Conservation (phyloP, 2,329 filamentous ascomycete species). For the Ceratocystis cacaofunesta region DNA sequence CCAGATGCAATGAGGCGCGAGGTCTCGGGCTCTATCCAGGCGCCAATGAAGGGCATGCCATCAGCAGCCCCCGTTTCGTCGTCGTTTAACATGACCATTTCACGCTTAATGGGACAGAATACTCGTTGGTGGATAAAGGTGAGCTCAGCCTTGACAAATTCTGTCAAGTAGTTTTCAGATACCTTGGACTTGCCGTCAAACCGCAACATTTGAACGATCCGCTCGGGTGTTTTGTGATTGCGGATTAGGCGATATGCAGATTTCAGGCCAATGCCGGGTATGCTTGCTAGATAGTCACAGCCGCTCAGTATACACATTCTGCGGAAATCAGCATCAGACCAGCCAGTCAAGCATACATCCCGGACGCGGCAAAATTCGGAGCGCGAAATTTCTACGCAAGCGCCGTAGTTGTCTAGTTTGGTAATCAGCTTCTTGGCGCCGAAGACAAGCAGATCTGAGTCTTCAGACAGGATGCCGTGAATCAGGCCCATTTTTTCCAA, state of each 20-base stretch:
- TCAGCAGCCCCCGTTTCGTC: slow-evolving; percentile 47
- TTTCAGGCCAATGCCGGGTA: slow-evolving; percentile 78
- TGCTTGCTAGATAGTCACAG: slow-evolving; percentile 83
- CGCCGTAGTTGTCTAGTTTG: slow-evolving; percentile 86
- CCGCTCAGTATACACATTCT: slow-evolving; percentile 94
- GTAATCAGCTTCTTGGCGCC: slow-evolving; percentile 81
- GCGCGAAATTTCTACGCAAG: slow-evolving; percentile 82
- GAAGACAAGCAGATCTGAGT: slow-evolving; percentile 91
- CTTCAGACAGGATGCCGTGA: slow-evolving; percentile 81
- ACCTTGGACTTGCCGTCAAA: slow-evolving; percentile 79
- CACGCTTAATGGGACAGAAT: slow-evolving; percentile 60
- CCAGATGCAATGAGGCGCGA: slow-evolving; percentile 64
- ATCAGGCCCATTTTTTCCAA: slow-evolving; percentile 75
- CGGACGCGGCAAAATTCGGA: slow-evolving; percentile 77
- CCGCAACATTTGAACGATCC: slow-evolving; percentile 64
- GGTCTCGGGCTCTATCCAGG: slow-evolving; percentile 50
- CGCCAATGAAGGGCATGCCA: slow-evolving; percentile 70
- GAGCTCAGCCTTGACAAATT: slow-evolving; percentile 73
- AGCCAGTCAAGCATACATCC: slow-evolving; percentile 77
- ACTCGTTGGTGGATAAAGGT: slow-evolving; percentile 94
- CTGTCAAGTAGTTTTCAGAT: slow-evolving; percentile 63
- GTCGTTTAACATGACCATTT: slow-evolving; percentile 61
- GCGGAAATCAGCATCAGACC: slow-evolving; percentile 82
- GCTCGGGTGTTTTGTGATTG: slow-evolving; percentile 78
- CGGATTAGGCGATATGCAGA: slow-evolving; percentile 82